Evolutionary conservation across 2,329 filamentous ascomycete genomes (phyloP), one percentile per base, ranked within the genome.

Genomic region (Cercospora zeae-maydis): DNA sequence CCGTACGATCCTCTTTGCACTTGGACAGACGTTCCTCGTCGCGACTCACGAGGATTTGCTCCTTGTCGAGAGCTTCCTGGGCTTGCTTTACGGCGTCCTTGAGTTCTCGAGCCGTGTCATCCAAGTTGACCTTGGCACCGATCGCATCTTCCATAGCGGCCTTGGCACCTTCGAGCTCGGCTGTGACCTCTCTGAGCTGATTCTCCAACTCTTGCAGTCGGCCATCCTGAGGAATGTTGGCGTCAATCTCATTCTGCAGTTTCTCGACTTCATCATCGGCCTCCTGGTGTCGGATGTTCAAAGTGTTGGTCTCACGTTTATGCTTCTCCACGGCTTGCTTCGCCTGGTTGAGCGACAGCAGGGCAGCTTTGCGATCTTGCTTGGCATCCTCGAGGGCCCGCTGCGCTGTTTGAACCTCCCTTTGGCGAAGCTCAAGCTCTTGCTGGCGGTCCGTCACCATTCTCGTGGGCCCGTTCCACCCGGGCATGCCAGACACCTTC

Each of bases 241-340:
- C 78, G 19, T 86, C 84, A 47, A 87, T 78, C 11, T 83, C 88
- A 63, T 90, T 82, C 65, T 91, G 87, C 39, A 96, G 81, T 49
- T 86, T 84, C 59, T 86, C 84, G 33, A 89, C 81, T 6, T 81
- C 78, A 57, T 88, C 86, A 57, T 88, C 83, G 6, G 87, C 84
- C 57, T 79, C 77, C 64, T 91, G 87, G 34, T 83, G 73, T 2
- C 82, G 77, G 39, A 84, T 76, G 63, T 83, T 82, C 14, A 92
- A 75, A n/a, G 79, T 74, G 51, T 76, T 75, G 34, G 76, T 74
- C 24, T 75, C 73, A 42, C 76, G 80, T 37, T 80, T 78, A 67
- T 88, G 83, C 27, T 80, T 78, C 13, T 74, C 73, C 14, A 87
- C 69, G 3, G 80, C 79, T 42, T 82, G 74, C 42, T 79, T 79